phyloP scores from a whole-genome alignment of 495 filamentous ascomycete species.

The Elaphomyces granulatus region DNA sequence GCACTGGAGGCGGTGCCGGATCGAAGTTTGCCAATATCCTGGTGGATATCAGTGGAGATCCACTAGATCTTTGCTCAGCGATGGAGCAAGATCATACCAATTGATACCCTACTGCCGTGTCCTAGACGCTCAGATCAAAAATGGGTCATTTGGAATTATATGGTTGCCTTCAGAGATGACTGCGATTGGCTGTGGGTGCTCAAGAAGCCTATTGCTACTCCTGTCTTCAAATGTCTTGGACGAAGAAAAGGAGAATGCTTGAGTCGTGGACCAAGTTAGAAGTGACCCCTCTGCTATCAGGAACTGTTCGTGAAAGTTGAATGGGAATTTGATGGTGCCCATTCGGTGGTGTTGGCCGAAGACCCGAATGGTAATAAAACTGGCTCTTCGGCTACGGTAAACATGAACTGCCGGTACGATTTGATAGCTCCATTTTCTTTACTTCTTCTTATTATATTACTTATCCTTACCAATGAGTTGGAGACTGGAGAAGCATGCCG shows the following conservation, averaged over 20 bases:
- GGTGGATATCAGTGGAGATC: neutral
- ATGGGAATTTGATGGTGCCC: neutral
- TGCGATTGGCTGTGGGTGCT: neutral
- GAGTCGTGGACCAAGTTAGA: no score
- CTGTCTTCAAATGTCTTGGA: no score
- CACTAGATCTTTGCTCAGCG: neutral
- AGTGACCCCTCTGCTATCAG: no score
- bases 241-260: no score
- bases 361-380: neutral
- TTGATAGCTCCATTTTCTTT: no score
- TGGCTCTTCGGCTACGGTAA: no score
- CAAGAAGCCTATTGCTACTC: no score
- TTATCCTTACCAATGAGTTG: no score
- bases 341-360: neutral
- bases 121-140: neutral
- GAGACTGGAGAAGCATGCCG: neutral
- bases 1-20: neutral
- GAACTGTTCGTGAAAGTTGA: neutral
- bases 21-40: neutral
- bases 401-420: slow-evolving; percentile 3
- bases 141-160: neutral
- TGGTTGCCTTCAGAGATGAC: neutral
- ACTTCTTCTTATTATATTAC: no score
- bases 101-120: neutral
- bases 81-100: neutral